These are phyloP conservation scores for Fraxinus sp. DNA, from an alignment of 305 asterid species.

Conservation along the genomic window DNA sequence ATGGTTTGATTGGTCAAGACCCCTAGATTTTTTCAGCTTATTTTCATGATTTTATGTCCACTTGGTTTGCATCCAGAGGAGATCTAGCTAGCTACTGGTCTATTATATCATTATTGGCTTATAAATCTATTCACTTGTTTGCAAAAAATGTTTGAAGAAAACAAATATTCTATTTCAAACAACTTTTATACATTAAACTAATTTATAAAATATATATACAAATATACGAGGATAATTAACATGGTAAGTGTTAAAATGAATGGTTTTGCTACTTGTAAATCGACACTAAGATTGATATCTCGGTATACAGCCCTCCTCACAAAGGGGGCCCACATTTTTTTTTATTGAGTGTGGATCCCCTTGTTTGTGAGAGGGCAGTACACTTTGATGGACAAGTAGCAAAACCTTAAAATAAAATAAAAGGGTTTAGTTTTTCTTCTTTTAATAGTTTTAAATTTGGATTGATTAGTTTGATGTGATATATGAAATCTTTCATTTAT, in stretches of 20 bases:
- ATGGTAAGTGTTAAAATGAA: too few species aligned
- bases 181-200: not conserved
- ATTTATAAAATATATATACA: too few species aligned
- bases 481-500: too few species aligned
- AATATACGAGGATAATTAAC: not conserved
- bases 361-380: too few species aligned
- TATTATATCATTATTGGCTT: constrained; percentile 10
- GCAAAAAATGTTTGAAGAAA: not conserved
- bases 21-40: constrained; percentile 35
- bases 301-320: too few species aligned
- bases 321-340: too few species aligned
- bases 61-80: constrained; percentile 39
- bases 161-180: not conserved
- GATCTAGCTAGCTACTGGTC: constrained; percentile 16
- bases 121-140: not conserved
- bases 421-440: too few species aligned
- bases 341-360: too few species aligned
- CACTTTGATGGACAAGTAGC: too few species aligned
- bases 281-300: too few species aligned
- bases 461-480: not conserved
- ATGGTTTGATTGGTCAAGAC: constrained; percentile 53
- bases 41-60: constrained; percentile 40
- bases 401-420: too few species aligned
- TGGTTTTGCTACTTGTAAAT: too few species aligned
- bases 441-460: not conserved